These are phyloP conservation scores for Bromus sterilis DNA, from an alignment of 176 grass and related monocot genomes.

Conservation along the genomic window DNA sequence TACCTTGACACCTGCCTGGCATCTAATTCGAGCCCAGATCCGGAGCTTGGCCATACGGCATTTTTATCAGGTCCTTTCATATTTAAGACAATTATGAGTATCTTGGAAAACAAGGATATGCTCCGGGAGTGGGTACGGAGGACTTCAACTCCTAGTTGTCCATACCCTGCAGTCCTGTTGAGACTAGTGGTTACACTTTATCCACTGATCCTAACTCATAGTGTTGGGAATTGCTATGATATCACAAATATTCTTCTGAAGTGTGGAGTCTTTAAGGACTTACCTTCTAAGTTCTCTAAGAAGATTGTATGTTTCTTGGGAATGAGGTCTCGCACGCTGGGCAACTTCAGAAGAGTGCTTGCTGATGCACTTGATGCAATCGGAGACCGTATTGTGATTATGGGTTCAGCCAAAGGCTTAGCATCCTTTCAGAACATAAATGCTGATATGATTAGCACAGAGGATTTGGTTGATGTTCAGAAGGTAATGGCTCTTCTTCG, in stretches of 20 bases:
- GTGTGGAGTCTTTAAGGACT: conserved; percentile 5
- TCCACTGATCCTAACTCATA: conserved; percentile 25
- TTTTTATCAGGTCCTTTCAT: conserved; percentile 15
- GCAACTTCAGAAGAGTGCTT: conserved; percentile 24
- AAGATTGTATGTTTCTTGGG: conserved; percentile 5
- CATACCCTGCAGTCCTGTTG: conserved; percentile 15
- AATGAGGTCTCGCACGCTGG: neutral
- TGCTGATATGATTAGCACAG: conserved; percentile 20
- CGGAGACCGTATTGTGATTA: conserved; percentile 49
- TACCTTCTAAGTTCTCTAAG: conserved; percentile 33
- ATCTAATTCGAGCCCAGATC: neutral
- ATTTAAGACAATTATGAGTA: neutral
- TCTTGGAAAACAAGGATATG: conserved; percentile 3
- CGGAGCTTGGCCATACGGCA: neutral
- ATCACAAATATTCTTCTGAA: conserved; percentile 11
- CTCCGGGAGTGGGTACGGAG: conserved; percentile 28
- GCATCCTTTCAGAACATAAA: neutral
- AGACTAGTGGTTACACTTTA: conserved; percentile 49
- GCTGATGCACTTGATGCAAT: conserved; percentile 46
- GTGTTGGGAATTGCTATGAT: neutral
- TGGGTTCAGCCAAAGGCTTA: conserved; percentile 14
- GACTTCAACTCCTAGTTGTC: neutral
- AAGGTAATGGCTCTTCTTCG: conserved; percentile 34
- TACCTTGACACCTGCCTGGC: conserved; percentile 40
- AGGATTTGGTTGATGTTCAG: conserved; percentile 24